Evolutionary conservation across 768 basidiomycete genomes (phyloP).

Genomic region (Amanita rimosa): DNA sequence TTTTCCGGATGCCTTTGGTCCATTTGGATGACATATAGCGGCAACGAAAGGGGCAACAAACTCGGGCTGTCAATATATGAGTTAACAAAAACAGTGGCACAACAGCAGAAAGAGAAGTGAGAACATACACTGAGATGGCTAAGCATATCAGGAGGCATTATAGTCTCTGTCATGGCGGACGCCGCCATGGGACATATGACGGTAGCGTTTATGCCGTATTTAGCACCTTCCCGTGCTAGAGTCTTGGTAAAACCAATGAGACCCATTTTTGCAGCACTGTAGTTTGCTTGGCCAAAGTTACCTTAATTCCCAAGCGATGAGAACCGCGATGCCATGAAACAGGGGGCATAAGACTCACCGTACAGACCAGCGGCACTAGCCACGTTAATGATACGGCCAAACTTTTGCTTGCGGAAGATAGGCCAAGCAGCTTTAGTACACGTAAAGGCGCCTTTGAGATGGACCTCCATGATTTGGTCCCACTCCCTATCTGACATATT

Average conservation of each 20-base stretch:
- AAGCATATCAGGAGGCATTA: slow-evolving; percentile 92
- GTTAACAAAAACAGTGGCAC: not conserved
- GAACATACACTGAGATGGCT: slow-evolving; percentile 62
- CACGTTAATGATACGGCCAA: slow-evolving; percentile 91
- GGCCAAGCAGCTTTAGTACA: slow-evolving; percentile 97
- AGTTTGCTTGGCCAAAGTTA: slow-evolving; percentile 96
- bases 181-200: slow-evolving; percentile 95
- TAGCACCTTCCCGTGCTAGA: slow-evolving; percentile 83
- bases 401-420: slow-evolving; percentile 88
- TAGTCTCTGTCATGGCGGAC: slow-evolving; percentile 89
- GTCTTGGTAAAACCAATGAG: slow-evolving; percentile 89
- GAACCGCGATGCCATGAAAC: not conserved
- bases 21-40: slow-evolving; percentile 79
- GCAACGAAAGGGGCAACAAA: slow-evolving; percentile 89
- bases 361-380: slow-evolving; percentile 90
- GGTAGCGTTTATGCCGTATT: slow-evolving; percentile 79
- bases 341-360: slow-evolving; percentile 32
- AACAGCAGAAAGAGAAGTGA: not conserved
- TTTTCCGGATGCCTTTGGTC: slow-evolving; percentile 65
- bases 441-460: slow-evolving; percentile 87
- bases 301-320: slow-evolving; percentile 29
- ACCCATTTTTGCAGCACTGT: slow-evolving; percentile 97
- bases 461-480: slow-evolving; percentile 82
- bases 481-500: slow-evolving; percentile 96
- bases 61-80: slow-evolving; percentile 47